Percentiles rank a stretch among this genome's conserved stretches.
These are phyloP conservation scores for Candida glaebosa DNA, from an alignment of 805 yeast genomes.

Conservation along the genomic window DNA sequence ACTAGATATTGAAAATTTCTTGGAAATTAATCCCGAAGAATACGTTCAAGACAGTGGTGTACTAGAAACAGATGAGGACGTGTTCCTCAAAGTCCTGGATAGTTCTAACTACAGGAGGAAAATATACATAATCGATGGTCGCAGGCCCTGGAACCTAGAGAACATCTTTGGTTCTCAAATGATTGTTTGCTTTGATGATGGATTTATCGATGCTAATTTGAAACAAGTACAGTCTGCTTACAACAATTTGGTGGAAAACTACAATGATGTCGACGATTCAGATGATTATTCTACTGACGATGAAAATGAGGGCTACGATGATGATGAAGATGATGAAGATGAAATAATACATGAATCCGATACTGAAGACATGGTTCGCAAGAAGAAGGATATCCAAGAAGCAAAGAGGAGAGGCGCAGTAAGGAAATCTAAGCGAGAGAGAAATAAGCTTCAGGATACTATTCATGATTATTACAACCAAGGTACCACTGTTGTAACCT, in stretches of 20 bases:
- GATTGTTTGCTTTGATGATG: constrained; percentile 85
- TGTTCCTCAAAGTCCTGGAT: constrained; percentile 16
- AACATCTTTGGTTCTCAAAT: constrained; percentile 81
- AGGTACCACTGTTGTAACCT: constrained; percentile 74
- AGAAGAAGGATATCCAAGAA: constrained; percentile 30
- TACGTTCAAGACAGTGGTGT: constrained; percentile 35
- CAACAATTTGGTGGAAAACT: constrained; percentile 42
- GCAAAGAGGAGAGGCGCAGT: constrained; percentile 29
- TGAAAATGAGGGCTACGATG: constrained; percentile 31
- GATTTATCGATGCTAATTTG: constrained; percentile 60
- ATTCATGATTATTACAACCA: constrained; percentile 77
- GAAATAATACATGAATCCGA: constrained; percentile 19
- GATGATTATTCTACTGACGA: constrained; percentile 18
- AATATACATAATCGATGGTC: constrained; percentile 85
- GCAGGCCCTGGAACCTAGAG: constrained; percentile 95
- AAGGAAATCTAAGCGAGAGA: constrained; percentile 17
- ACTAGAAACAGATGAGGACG: constrained; percentile 21
- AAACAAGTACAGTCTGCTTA: constrained; percentile 61
- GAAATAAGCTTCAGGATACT: constrained; percentile 46
- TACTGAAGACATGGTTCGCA: constrained; percentile 21
- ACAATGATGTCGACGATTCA: constrained; percentile 33
- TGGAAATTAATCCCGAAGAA: constrained; percentile 59
- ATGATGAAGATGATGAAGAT: constrained; percentile 22
- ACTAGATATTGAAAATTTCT: constrained; percentile 75
- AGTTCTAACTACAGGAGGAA: constrained; percentile 42